Percentiles rank a stretch among this genome's conserved stretches.
Evolutionary conservation across 495 filamentous ascomycete genomes (phyloP).

Genomic region (Geoglossum glabrum): DNA sequence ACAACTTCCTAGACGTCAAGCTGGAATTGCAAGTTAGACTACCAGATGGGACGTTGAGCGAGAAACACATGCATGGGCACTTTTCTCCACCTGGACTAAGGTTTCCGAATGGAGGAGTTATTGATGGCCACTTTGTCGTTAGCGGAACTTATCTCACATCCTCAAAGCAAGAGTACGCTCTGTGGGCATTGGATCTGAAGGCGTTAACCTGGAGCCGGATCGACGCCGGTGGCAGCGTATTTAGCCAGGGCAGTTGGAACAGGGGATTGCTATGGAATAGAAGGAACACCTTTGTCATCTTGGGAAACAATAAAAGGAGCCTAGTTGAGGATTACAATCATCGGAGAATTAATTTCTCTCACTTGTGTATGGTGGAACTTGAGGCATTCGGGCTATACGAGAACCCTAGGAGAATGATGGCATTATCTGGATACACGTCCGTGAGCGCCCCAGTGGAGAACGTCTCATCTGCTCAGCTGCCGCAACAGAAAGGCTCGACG

Average conservation of each 20-base stretch:
- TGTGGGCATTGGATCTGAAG: slow-evolving; percentile 83
- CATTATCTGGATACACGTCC: slow-evolving; percentile 62
- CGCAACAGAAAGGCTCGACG: slow-evolving; percentile 14
- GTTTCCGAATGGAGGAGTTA: slow-evolving; percentile 86
- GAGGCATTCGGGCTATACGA: slow-evolving; percentile 95
- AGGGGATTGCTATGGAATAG: slow-evolving; percentile 81
- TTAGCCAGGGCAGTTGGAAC: slow-evolving; percentile 94
- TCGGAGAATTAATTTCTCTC: slow-evolving; percentile 88
- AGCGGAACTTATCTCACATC: slow-evolving; percentile 93
- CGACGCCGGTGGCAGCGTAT: slow-evolving; percentile 83
- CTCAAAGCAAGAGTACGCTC: slow-evolving; percentile 92
- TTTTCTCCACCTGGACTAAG: slow-evolving; percentile 79
- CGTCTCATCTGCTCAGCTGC: slow-evolving; percentile 30
- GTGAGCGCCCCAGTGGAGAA: slow-evolving; percentile 47
- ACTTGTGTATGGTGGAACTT: slow-evolving; percentile 87
- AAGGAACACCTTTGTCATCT: slow-evolving; percentile 81
- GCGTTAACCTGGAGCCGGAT: slow-evolving; percentile 86
- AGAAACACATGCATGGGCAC: slow-evolving; percentile 72
- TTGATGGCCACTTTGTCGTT: slow-evolving; percentile 89
- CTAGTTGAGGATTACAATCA: slow-evolving; percentile 98
- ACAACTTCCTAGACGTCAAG: slow-evolving; percentile 95
- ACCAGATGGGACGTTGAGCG: slow-evolving; percentile 65
- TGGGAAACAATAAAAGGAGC: slow-evolving; percentile 79
- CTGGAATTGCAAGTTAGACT: slow-evolving; percentile 76
- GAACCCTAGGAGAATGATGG: slow-evolving; percentile 59